These are phyloP conservation scores for Crithidia mellificae DNA, from an alignment of 208 protist genomes.

Conservation along the genomic window DNA sequence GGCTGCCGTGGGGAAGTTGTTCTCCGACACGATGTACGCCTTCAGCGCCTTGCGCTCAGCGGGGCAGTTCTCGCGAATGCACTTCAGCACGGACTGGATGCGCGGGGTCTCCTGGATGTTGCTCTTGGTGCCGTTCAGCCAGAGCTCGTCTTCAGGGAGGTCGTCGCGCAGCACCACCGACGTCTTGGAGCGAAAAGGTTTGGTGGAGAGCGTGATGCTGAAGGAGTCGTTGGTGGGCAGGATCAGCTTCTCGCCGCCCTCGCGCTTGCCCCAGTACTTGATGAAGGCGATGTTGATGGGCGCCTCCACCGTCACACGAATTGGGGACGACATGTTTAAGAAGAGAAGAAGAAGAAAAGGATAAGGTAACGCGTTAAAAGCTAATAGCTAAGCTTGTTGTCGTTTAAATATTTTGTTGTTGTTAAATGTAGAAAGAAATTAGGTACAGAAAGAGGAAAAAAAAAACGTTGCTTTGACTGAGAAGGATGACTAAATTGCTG, in stretches of 20 bases:
- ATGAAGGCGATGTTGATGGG: conserved; percentile 99
- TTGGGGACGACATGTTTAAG: conserved; percentile 27
- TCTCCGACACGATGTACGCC: conserved; percentile 94
- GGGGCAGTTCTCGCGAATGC: conserved; percentile 57
- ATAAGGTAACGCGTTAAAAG: too few relatives aligned
- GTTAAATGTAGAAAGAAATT: too few relatives aligned
- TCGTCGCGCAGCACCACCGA: conserved; percentile 83
- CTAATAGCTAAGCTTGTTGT: too few relatives aligned
- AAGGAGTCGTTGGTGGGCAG: conserved; percentile 97
- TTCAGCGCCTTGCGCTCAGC: conserved; percentile 48
- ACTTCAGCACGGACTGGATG: conserved; percentile 76
- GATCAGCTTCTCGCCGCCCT: conserved; percentile 92
- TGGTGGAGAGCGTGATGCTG: conserved; percentile 95
- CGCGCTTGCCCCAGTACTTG: conserved; percentile 99
- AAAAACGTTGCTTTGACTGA: background rate
- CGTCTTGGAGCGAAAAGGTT: conserved; percentile 95
- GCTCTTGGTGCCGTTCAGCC: conserved; percentile 94
- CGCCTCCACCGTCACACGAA: conserved; percentile 88
- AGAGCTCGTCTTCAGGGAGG: conserved; percentile 86
- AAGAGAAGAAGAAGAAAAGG: too few relatives aligned
- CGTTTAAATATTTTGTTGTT: too few relatives aligned
- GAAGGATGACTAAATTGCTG: background rate
- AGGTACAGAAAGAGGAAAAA: background rate
- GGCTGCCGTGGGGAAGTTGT: conserved; percentile 99
- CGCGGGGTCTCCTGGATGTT: conserved; percentile 71